Evolutionary conservation across 2,329 filamentous ascomycete species (phyloP), one percentile per base, ranked within the genome.

Genomic region (Trichoderma arundinaceum): DNA sequence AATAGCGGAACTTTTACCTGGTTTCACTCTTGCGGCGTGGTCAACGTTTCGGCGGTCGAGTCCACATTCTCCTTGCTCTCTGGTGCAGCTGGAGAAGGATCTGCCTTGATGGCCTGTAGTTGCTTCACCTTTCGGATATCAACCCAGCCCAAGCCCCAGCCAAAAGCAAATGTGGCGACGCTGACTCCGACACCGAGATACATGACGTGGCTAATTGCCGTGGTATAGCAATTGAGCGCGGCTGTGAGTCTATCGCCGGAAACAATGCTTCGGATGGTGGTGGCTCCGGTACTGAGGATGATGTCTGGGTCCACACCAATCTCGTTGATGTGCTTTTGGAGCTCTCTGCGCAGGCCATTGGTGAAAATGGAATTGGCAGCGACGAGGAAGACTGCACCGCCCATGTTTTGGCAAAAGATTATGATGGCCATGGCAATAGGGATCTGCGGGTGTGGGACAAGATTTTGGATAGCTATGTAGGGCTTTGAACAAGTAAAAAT

Each of bases 341-440:
- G 48, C 28, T 52, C 48, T 17, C 33, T 52, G 4, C 48, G 48
- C 2, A 52, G 28, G 28, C 48, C 48, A 35, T 52, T 52, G 15
- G 48, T 33, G 48, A 52, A 52, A n/a, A 52, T 52, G 48, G 48
- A 17, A n/a, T 52, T 52, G 48, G 48, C 48, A 35, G 48, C 48
- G 3, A 52, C 80, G 33, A 87, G 79, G 67, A 86, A 86, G 1
- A 87, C 71, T 7, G 79, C 75, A 8, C 79, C 79, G 28, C 78
- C 80, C 0, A 83, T 71, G 0, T 76, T 77, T 70, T 82, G 80
- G 17, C 72, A 64, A 68, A 85, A 84, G 44, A 84, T 77, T 33
- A 82, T 77, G 28, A 78, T 73, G 1, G 82, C 79, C 10, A 79
- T 81, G 4, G 80, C 82, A 7, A 79, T 80, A 2, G 81, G 78